Conservation (phyloP, 176 grass and related monocot species). For the Stipa capillata region DNA sequence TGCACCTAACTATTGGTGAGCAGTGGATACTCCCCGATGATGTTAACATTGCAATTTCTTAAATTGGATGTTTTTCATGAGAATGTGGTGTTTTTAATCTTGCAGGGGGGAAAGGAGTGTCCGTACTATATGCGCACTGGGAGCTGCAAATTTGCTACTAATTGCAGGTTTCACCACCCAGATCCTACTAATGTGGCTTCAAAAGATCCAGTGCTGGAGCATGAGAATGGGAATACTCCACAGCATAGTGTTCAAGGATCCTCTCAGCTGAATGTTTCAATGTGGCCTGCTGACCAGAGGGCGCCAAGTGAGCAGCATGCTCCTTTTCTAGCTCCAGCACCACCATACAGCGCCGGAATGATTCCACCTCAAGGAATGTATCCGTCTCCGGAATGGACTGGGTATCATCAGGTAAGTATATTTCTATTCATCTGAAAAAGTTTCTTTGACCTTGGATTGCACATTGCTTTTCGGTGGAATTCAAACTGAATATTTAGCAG, state of each 20-base stretch:
- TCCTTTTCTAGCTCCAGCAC: slow-evolving; percentile 58
- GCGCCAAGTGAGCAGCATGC: slow-evolving; percentile 38
- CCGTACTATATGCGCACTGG: slow-evolving; percentile 92
- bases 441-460: neutral
- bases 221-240: slow-evolving; percentile 36
- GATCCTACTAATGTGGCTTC: slow-evolving; percentile 52
- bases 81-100: slow-evolving; percentile 9
- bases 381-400: slow-evolving; percentile 58
- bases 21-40: neutral
- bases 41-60: neutral
- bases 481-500: neutral
- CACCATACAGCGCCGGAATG: slow-evolving; percentile 47
- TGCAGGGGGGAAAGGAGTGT: slow-evolving; percentile 80
- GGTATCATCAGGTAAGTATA: slow-evolving; percentile 70
- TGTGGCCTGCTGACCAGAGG: slow-evolving; percentile 53
- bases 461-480: neutral
- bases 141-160: slow-evolving; percentile 80
- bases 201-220: slow-evolving; percentile 37
- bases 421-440: neutral
- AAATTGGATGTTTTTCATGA: neutral
- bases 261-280: slow-evolving; percentile 26
- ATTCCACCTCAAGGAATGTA: slow-evolving; percentile 63
- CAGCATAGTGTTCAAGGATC: slow-evolving; percentile 41
- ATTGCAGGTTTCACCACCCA: slow-evolving; percentile 91
- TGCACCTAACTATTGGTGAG: neutral